These are phyloP conservation scores for Fusarium beomiforme DNA, from an alignment of 2,329 filamentous ascomycete species.

Conservation along the genomic window DNA sequence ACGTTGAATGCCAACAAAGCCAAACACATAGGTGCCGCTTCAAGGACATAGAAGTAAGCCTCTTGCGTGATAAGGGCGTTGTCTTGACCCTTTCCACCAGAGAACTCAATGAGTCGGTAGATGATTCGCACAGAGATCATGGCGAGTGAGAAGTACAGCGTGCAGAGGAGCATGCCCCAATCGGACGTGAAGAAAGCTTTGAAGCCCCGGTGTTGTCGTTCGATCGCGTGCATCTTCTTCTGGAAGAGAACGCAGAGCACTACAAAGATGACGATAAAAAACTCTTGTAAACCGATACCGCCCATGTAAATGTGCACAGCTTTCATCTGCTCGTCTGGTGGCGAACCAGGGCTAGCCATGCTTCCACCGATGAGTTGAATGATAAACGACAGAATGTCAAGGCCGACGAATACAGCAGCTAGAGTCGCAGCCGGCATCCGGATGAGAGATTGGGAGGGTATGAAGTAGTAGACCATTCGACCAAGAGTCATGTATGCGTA, in stretches of 20 bases:
- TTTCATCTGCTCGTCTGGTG: slow-evolving; percentile 40
- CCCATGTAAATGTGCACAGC: slow-evolving; percentile 62
- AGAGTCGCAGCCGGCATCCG: slow-evolving; percentile 50
- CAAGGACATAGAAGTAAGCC: slow-evolving; percentile 59
- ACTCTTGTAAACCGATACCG: slow-evolving; percentile 61
- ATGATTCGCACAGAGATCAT: slow-evolving; percentile 60
- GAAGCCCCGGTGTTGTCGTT: not conserved
- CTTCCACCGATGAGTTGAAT: slow-evolving; percentile 50
- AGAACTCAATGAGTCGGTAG: slow-evolving; percentile 64
- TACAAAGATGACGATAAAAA: slow-evolving; percentile 60
- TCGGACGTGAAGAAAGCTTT: not conserved
- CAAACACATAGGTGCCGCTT: slow-evolving; percentile 55
- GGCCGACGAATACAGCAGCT: slow-evolving; percentile 51
- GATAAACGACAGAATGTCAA: slow-evolving; percentile 52
- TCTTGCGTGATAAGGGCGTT: slow-evolving; percentile 48
- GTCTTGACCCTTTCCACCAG: slow-evolving; percentile 48
- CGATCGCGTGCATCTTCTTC: not conserved
- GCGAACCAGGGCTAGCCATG: slow-evolving; percentile 40
- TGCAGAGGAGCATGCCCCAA: slow-evolving; percentile 33
- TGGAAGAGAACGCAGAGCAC: slow-evolving; percentile 45
- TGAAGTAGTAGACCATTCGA: slow-evolving; percentile 56
- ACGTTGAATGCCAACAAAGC: slow-evolving; percentile 56
- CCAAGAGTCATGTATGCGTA: slow-evolving; percentile 59
- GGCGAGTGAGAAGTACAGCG: slow-evolving; percentile 49
- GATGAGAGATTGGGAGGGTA: slow-evolving; percentile 51